Percentiles rank a stretch among this genome's conserved stretches.
These are phyloP conservation scores for Xylaria longipes DNA, from an alignment of 495 filamentous ascomycete species.

Conservation along the genomic window DNA sequence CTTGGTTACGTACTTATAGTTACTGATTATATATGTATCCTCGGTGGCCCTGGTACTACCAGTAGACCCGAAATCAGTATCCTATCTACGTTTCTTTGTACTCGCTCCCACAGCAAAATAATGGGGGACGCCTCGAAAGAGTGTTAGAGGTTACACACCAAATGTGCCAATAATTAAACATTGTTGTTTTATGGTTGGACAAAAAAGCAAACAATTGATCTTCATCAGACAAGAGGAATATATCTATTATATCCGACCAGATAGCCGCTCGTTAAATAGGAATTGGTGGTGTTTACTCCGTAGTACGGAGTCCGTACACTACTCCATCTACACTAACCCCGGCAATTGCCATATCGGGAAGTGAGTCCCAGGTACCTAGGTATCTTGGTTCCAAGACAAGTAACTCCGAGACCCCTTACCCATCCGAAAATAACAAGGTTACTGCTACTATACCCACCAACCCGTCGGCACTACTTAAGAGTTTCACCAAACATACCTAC, in stretches of 20 bases:
- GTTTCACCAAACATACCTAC: too few species aligned
- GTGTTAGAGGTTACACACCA: not conserved
- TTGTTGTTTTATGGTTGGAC: too few species aligned
- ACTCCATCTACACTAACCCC: not conserved
- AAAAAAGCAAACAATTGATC: too few species aligned
- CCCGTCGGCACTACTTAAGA: too few species aligned
- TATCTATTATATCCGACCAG: not conserved
- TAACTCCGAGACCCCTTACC: constrained; percentile 17
- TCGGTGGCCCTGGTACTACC: not conserved
- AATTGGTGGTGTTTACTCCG: not conserved
- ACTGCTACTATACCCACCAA: not conserved
- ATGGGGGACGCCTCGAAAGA: not conserved
- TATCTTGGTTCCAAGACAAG: constrained; percentile 21
- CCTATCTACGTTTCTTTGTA: not conserved
- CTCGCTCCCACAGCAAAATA: not conserved
- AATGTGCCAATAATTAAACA: too few species aligned
- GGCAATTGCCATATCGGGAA: constrained; percentile 18
- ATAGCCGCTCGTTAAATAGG: not conserved
- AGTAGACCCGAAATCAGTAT: not conserved
- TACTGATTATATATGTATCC: not conserved
- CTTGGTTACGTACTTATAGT: not conserved
- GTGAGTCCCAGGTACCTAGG: not conserved
- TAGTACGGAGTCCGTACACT: too few species aligned
- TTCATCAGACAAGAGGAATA: not conserved
- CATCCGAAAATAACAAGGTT: not conserved